Percentiles rank a stretch among this genome's conserved stretches.
These are phyloP conservation scores for Sugiyamaella qingdaonensis DNA, from an alignment of 805 yeast genomes.

Conservation along the genomic window DNA sequence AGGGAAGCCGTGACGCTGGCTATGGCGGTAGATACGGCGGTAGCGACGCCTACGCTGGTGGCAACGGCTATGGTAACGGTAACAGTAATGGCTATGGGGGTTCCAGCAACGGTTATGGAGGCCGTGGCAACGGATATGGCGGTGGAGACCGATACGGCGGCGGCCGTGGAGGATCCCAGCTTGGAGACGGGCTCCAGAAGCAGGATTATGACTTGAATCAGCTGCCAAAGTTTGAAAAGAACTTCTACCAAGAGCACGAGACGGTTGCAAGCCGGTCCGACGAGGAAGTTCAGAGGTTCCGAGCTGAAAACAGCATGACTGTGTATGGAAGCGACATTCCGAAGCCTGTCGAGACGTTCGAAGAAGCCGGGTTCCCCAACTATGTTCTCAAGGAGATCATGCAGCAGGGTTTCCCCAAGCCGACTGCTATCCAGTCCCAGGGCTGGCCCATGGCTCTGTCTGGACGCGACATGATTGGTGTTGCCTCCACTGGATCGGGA, in stretches of 20 bases:
- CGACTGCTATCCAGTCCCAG: slow-evolving; percentile 97
- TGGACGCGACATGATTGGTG: slow-evolving; percentile 99
- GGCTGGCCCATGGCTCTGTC: slow-evolving; percentile 99
- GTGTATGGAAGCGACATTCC: slow-evolving; percentile 82
- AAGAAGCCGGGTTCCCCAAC: slow-evolving; percentile 97
- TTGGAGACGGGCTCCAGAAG: slow-evolving; percentile 55
- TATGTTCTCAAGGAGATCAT: slow-evolving; percentile 86
- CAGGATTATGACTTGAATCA: slow-evolving; percentile 79
- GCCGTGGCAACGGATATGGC: slow-evolving; percentile 31
- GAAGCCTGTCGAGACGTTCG: slow-evolving; percentile 86
- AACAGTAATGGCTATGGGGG: too few relatives aligned
- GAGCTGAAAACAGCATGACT: slow-evolving; percentile 83
- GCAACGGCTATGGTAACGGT: slow-evolving; percentile 37
- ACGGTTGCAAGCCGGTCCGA: slow-evolving; percentile 71
- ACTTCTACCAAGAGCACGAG: slow-evolving; percentile 86
- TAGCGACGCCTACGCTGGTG: slow-evolving; percentile 23
- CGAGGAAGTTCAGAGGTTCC: slow-evolving; percentile 66
- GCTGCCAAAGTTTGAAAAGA: slow-evolving; percentile 88
- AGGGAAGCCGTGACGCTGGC: slow-evolving; percentile 23
- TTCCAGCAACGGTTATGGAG: neutral
- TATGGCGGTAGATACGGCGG: slow-evolving; percentile 24
- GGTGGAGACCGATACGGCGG: slow-evolving; percentile 39
- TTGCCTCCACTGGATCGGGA: slow-evolving; percentile 99
- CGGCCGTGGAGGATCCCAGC: slow-evolving; percentile 34
- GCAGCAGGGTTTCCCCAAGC: slow-evolving; percentile 87